Conservation (phyloP, 2,329 filamentous ascomycete species). For the Fonsecaea monophora region DNA sequence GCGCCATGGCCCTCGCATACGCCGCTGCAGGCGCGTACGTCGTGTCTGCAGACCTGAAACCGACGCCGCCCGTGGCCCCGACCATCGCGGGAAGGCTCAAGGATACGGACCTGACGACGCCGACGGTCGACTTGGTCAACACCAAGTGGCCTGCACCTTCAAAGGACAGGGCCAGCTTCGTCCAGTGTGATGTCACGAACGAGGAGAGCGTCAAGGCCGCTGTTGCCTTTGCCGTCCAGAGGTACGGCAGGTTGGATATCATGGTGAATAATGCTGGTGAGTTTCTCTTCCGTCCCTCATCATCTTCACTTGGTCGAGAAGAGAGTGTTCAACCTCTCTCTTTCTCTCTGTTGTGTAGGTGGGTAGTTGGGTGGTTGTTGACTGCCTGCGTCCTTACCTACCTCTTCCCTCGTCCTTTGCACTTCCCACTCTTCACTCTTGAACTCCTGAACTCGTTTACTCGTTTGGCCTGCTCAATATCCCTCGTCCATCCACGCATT, state of each 20-base stretch:
- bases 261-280: slow-evolving; percentile 43
- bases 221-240: slow-evolving; percentile 80
- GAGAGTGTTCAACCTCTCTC: no score
- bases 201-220: slow-evolving; percentile 63
- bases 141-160: slow-evolving; percentile 20
- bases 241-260: slow-evolving; percentile 69
- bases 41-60: slow-evolving; percentile 52
- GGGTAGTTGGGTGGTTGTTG: no score
- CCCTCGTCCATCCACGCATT: no score
- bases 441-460: slow-evolving; percentile 21
- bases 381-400: slow-evolving; percentile 1
- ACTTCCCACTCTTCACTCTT: no score
- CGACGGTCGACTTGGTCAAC: slow-evolving; percentile 38
- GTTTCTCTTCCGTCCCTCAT: slow-evolving; percentile 20
- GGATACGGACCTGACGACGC: slow-evolving; percentile 33
- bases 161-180: slow-evolving; percentile 20
- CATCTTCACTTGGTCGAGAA: no score
- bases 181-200: slow-evolving; percentile 36
- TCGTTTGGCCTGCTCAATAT: no score
- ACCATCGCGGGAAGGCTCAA: slow-evolving; percentile 37
- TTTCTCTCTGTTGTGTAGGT: no score
- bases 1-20: slow-evolving; percentile 55
- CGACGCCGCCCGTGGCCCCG: slow-evolving; percentile 34
- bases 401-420: no score
- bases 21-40: slow-evolving; percentile 51